Conservation (phyloP, 192 early-diverging fungal genomes). For the Coemansia sp. region DNA sequence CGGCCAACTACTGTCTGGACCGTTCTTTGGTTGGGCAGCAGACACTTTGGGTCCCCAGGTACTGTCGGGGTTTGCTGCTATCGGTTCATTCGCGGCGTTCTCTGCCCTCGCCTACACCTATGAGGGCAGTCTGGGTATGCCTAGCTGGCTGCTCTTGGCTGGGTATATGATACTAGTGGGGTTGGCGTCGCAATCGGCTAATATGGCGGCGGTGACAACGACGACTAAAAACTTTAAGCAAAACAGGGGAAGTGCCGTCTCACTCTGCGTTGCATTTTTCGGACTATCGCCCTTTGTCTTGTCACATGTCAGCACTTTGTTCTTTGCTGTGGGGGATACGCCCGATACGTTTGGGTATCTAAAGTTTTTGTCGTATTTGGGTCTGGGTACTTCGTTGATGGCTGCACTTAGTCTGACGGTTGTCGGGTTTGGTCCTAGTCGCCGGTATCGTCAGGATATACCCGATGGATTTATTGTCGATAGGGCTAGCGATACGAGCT, state of each 20-base stretch:
- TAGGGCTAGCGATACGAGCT: constrained; percentile 24
- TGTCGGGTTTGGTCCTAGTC: constrained; percentile 53
- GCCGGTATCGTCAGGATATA: constrained; percentile 22
- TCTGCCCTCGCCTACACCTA: constrained; percentile 53
- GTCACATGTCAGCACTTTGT: constrained; percentile 60
- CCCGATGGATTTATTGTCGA: constrained; percentile 51
- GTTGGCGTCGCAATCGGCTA: constrained; percentile 61
- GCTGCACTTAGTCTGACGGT: constrained; percentile 38
- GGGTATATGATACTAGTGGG: constrained; percentile 59
- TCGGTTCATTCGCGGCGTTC: constrained; percentile 45
- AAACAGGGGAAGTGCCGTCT: constrained; percentile 62
- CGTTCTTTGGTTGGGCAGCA: constrained; percentile 60
- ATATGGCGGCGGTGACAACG: constrained; percentile 66
- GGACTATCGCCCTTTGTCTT: constrained; percentile 67
- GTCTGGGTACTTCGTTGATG: constrained; percentile 29
- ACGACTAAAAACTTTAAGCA: constrained; percentile 64
- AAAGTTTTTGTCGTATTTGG: constrained; percentile 43
- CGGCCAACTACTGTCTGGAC: constrained; percentile 65
- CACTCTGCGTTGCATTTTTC: constrained; percentile 64
- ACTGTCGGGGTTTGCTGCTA: constrained; percentile 40
- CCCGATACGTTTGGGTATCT: constrained; percentile 55
- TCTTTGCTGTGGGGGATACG: constrained; percentile 49
- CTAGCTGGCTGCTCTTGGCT: constrained; percentile 41
- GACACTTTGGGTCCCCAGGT: constrained; percentile 57
- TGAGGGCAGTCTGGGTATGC: constrained; percentile 29